Conservation (phyloP, 1,284 basidiomycete species). For the Apiotrichum porosum region DNA sequence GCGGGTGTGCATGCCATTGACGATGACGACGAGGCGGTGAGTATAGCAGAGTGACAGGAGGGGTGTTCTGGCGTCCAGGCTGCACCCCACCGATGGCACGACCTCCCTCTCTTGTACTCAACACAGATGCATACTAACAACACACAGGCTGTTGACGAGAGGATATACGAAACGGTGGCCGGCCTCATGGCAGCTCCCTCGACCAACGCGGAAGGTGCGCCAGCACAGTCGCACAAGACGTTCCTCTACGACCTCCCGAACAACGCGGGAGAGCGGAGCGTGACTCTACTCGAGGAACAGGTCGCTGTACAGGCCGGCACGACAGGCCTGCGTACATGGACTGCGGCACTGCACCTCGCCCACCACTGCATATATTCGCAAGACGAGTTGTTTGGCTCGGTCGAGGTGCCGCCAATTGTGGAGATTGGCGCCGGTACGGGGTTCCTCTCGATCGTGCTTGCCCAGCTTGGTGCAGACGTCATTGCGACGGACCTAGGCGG, state of each 20-base stretch:
- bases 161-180: slow-evolving; percentile 38
- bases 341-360: slow-evolving; percentile 28
- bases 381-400: slow-evolving; percentile 1
- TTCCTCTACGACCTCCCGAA: slow-evolving; percentile 38
- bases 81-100: too few relatives aligned
- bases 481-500: slow-evolving; percentile 57
- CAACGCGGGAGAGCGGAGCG: slow-evolving; percentile 15
- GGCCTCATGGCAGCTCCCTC: slow-evolving; percentile 25
- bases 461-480: slow-evolving; percentile 58
- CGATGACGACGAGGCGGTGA: slow-evolving; percentile 22
- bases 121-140: not conserved
- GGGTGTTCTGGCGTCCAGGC: too few relatives aligned
- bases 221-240: slow-evolving; percentile 43
- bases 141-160: slow-evolving; percentile 37
- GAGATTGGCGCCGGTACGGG: slow-evolving; percentile 49
- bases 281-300: slow-evolving; percentile 48
- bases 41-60: not conserved
- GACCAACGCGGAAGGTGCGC: slow-evolving; percentile 19
- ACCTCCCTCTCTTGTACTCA: too few relatives aligned
- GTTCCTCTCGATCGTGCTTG: slow-evolving; percentile 41
- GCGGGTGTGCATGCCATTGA: slow-evolving; percentile 11
- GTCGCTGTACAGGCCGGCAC: slow-evolving; percentile 48
- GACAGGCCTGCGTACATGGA: slow-evolving; percentile 49
- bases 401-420: slow-evolving; percentile 16
- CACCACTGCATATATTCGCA: slow-evolving; percentile 35